Base-by-base conservation (phyloP, 179 eudicot genomes). In the Heliamphora pulchella region DNA sequence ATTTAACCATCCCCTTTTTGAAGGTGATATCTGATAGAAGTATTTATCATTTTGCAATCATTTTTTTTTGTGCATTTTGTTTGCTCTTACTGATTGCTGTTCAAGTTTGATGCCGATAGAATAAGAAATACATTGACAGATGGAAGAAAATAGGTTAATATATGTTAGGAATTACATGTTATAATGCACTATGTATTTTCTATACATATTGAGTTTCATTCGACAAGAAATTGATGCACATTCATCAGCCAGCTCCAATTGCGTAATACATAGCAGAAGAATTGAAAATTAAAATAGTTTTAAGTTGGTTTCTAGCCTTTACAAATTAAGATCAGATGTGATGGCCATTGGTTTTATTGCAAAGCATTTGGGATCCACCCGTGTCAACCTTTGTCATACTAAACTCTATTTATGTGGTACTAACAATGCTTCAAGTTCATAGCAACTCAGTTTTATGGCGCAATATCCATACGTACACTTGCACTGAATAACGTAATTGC, bases 1-100 rank as follows among this genome's bases (percentile, higher is more conserved):
- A 92, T 84, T 85, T 95, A 76, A 93, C 97, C 22, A 82, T 91
- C 75, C 88, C 96, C 44, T 95, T 93, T 87, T 82, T 95, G 82
- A 93, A 91, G 95, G 98, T 91, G 51, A 65, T 78, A 64, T 58
- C 76, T 75, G 50, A 17, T 58, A 13, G 14, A 57, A 58, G 47
- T 75, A 17, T 58, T 54, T 47, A 31, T 55, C 11, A 13, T 75
- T 75, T 43, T 5, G 62, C 10, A 8, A 43, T 11, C 46, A 7
- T 63, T 20, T 41, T 8, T 20, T 64, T 7, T 20, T 20, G 5
- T 1, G 3, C 14, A 18, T 67, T 39, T 53, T 17, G 14, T 70
- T 10, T 50, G 10, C 74, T 78, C 61, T 5, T 66, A 14, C 41
- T 41, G 41, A 43, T 78, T 68, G 3, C 14, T n/a, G 5, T 54